Evolutionary conservation across 495 filamentous ascomycete genomes (phyloP).

Genomic region (Penicillium pulvis): DNA sequence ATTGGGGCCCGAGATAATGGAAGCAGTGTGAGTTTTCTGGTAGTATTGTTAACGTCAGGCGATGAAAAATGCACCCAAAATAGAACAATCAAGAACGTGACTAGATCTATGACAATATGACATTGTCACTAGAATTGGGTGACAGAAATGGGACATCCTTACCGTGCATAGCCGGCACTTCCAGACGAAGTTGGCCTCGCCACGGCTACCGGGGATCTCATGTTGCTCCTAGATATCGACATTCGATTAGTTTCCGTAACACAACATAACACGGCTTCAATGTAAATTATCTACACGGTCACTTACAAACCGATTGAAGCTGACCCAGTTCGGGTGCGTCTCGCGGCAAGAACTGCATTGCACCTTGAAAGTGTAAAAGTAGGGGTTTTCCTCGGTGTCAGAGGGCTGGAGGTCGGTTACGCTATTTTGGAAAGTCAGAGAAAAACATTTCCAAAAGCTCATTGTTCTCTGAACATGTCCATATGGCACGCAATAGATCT

Average conservation of each 20-base stretch:
- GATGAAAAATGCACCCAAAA: background rate
- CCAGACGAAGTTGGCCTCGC: conserved; percentile 98
- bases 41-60: background rate
- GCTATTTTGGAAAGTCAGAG: conserved; percentile 46
- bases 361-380: conserved; percentile 95
- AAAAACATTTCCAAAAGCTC: background rate
- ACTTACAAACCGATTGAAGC: conserved; percentile 85
- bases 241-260: background rate
- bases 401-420: conserved; percentile 85
- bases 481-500: conserved; percentile 9
- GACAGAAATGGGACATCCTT: conserved; percentile 12
- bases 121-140: background rate
- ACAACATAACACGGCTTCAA: too few species aligned
- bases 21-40: conserved; percentile 66
- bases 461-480: background rate
- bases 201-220: conserved; percentile 86
- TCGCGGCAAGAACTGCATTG: conserved; percentile 95
- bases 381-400: conserved; percentile 77
- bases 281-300: background rate
- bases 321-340: conserved; percentile 83
- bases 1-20: conserved; percentile 70
- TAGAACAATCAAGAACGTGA: background rate
- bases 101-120: background rate
- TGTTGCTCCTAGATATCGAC: conserved; percentile 64
- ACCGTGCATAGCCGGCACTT: conserved; percentile 92